Percentiles rank a stretch among this genome's conserved stretches.
Evolutionary conservation across 768 basidiomycete species (phyloP).

Genomic region (Tylopilus cervinicoccineus): DNA sequence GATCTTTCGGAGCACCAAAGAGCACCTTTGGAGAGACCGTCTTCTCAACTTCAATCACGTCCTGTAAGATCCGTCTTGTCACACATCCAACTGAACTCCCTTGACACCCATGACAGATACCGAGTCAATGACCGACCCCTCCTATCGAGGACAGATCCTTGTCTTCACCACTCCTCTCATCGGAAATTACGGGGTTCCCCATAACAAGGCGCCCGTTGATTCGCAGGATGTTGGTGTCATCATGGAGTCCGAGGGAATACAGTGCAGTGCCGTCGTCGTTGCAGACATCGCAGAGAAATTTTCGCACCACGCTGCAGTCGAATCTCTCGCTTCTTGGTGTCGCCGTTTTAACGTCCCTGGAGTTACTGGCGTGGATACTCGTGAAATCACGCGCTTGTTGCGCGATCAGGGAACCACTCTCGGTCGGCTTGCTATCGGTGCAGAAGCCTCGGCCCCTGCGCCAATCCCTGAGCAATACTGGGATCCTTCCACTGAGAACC

Average conservation of each 20-base stretch:
- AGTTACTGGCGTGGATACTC: constrained; percentile 95
- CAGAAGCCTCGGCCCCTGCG: constrained; percentile 54
- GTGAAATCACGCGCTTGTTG: constrained; percentile 89
- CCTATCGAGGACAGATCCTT: constrained; percentile 95
- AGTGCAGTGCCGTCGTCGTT: constrained; percentile 91
- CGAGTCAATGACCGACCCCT: constrained; percentile 99
- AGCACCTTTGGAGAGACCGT: constrained; percentile 96
- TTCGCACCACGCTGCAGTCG: constrained; percentile 92
- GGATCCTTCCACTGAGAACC: constrained; percentile 90
- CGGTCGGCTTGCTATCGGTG: constrained; percentile 82
- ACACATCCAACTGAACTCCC: constrained; percentile 2
- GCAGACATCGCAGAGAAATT: constrained; percentile 93
- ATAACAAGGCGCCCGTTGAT: constrained; percentile 69
- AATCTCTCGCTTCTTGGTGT: constrained; percentile 93
- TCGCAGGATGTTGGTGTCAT: constrained; percentile 78
- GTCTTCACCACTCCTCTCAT: constrained; percentile 99
- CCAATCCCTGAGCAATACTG: constrained; percentile 77
- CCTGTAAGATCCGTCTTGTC: constrained; percentile 55
- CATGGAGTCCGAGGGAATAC: constrained; percentile 85
- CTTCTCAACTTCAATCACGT: constrained; percentile 98
- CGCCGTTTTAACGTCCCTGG: constrained; percentile 84
- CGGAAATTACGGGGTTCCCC: constrained; percentile 96
- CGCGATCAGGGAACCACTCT: constrained; percentile 98
- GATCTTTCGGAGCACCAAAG: constrained; percentile 82
- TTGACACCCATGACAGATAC: constrained; percentile 61